phyloP scores from a whole-genome alignment of 768 basidiomycete genomes.

The Hericium coralloides region DNA sequence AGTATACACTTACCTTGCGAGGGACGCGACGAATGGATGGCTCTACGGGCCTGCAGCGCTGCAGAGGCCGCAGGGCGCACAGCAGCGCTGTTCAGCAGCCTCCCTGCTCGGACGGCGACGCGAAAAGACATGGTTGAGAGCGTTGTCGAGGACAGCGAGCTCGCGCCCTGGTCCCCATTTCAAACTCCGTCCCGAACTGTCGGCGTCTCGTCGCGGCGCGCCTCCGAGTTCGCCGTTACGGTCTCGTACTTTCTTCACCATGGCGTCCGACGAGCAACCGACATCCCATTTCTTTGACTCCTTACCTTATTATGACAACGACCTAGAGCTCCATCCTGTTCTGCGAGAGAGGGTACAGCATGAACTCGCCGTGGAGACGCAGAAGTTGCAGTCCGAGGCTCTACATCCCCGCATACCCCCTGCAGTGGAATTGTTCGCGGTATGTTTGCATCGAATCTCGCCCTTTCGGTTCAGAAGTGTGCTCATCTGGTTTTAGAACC shows the following conservation, averaged over 20 bases:
- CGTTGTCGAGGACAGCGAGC: conserved; percentile 2
- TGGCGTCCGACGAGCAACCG: neutral
- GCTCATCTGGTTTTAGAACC: conserved; percentile 34
- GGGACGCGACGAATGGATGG: conserved; percentile 20
- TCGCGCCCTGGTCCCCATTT: conserved; percentile 1
- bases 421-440: conserved; percentile 55
- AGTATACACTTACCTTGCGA: conserved; percentile 35
- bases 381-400: conserved; percentile 38
- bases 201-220: neutral
- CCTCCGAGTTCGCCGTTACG: neutral
- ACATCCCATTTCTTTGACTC: conserved; percentile 59
- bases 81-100: conserved; percentile 32
- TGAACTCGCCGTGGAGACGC: conserved; percentile 64
- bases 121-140: conserved; percentile 36
- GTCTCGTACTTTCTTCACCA: neutral
- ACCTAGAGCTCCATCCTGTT: conserved; percentile 66
- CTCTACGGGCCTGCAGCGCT: conserved; percentile 1
- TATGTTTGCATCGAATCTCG: conserved; percentile 28
- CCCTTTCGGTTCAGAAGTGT: neutral
- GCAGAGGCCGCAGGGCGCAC: conserved; percentile 34
- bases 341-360: conserved; percentile 69
- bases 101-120: conserved; percentile 34
- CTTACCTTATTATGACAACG: conserved; percentile 91
- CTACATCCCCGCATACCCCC: conserved; percentile 71
- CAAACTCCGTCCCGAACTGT: conserved; percentile 11